Evolutionary conservation across 2,329 filamentous ascomycete species (phyloP).

Genomic region (Fusarium caatingaense): DNA sequence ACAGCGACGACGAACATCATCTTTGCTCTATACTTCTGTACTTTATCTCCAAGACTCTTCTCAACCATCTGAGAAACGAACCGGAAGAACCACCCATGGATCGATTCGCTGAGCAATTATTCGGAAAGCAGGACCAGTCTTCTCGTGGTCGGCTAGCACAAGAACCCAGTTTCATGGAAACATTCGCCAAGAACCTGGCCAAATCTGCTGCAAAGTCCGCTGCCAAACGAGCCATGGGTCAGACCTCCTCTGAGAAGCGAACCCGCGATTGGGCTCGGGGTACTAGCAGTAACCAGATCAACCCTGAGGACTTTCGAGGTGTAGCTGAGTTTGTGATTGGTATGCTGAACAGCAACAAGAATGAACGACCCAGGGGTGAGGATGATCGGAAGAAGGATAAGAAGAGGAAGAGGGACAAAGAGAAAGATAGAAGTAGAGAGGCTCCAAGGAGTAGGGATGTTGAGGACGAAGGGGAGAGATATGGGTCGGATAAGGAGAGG

Average conservation of each 20-base stretch:
- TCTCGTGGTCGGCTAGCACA: slow-evolving; percentile 26
- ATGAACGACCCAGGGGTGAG: slow-evolving; percentile 19
- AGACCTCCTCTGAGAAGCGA: slow-evolving; percentile 22
- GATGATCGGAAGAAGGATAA: slow-evolving; percentile 27
- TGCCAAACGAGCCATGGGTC: slow-evolving; percentile 39
- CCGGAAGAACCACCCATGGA: slow-evolving; percentile 31
- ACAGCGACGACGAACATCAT: slow-evolving; percentile 36
- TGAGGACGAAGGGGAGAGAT: slow-evolving; percentile 22
- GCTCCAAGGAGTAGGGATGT: slow-evolving; percentile 13
- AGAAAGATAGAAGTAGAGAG: slow-evolving; percentile 23
- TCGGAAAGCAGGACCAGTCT: slow-evolving; percentile 33
- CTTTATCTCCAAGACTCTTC: slow-evolving; percentile 38
- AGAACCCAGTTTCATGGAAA: slow-evolving; percentile 40
- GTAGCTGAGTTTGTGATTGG: slow-evolving; percentile 42
- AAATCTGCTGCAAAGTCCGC: slow-evolving; percentile 44
- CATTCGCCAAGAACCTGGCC: slow-evolving; percentile 40
- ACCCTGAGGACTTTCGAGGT: slow-evolving; percentile 38
- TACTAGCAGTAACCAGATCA: slow-evolving; percentile 25
- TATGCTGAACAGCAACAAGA: slow-evolving; percentile 32
- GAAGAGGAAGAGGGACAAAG: slow-evolving; percentile 35
- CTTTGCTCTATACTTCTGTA: slow-evolving; percentile 40
- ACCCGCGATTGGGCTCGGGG: slow-evolving; percentile 18
- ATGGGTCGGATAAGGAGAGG: slow-evolving; percentile 35
- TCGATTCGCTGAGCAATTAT: slow-evolving; percentile 41
- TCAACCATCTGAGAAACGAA: slow-evolving; percentile 21